Evolutionary conservation across 768 basidiomycete species (phyloP).

Genomic region (Calocybe gangraenosa): DNA sequence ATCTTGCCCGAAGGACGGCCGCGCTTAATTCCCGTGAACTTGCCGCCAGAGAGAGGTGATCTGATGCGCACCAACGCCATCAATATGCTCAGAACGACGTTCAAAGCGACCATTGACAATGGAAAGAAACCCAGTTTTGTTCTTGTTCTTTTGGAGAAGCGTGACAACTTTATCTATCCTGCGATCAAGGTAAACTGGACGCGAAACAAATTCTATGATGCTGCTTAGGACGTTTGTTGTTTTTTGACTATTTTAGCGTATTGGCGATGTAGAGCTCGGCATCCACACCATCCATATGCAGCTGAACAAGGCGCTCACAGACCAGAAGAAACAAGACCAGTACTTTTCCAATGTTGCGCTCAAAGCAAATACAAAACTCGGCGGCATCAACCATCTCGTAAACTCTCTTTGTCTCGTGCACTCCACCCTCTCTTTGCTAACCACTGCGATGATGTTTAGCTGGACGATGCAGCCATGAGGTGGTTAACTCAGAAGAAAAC

Average conservation of each 20-base stretch:
- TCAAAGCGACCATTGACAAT: constrained; percentile 29
- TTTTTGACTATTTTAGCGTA: constrained; percentile 30
- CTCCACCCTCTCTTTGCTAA: neutral
- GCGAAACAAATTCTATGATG: neutral
- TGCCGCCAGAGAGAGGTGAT: constrained; percentile 21
- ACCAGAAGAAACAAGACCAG: constrained; percentile 61
- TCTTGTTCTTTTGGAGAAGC: constrained; percentile 61
- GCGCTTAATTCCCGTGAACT: constrained; percentile 28
- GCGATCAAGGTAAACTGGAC: constrained; percentile 59
- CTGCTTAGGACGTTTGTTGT: neutral
- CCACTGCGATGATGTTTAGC: constrained; percentile 24
- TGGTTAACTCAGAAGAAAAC: constrained; percentile 69
- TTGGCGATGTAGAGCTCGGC: constrained; percentile 72
- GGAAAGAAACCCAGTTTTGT: constrained; percentile 53
- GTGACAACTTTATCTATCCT: constrained; percentile 76
- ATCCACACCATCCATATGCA: constrained; percentile 75
- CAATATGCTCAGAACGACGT: constrained; percentile 31
- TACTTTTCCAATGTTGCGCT: constrained; percentile 81
- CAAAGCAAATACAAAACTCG: constrained; percentile 81
- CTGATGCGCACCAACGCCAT: constrained; percentile 36
- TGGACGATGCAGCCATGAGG: constrained; percentile 49
- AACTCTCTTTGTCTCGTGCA: constrained; percentile 2
- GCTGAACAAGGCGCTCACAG: constrained; percentile 52
- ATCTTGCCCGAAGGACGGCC: constrained; percentile 33
- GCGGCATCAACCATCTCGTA: constrained; percentile 71